A percentile compares a stretch with the other conserved stretches of the same genome.
These are phyloP conservation scores for Hansenula sp. DNA, from an alignment of 1,139 yeast species.

Conservation along the genomic window DNA sequence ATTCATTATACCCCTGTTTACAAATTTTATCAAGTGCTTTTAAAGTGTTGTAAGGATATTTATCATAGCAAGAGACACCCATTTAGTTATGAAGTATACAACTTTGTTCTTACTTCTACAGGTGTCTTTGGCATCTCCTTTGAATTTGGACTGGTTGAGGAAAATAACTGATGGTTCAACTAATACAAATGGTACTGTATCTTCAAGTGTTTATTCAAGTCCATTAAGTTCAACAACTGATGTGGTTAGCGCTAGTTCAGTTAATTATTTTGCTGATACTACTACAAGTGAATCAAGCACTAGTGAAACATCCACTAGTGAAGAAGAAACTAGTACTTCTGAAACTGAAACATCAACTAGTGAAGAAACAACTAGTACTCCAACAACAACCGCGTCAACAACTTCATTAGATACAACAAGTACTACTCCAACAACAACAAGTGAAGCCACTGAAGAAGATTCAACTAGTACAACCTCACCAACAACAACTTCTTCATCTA, in stretches of 20 bases:
- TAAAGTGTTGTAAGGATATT: no score
- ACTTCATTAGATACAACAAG: neutral
- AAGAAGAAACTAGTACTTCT: slow-evolving; percentile 1
- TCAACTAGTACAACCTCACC: slow-evolving; percentile 1
- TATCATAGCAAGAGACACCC: no score
- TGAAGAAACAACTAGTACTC: neutral
- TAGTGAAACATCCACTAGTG: neutral
- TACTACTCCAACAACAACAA: neutral
- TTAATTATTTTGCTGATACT: neutral
- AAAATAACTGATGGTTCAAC: neutral
- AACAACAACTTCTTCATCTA: neutral
- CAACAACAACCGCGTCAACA: neutral
- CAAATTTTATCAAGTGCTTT: neutral
- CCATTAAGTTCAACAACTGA: neutral
- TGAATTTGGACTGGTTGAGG: slow-evolving; percentile 9
- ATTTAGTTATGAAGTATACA: slow-evolving; percentile 13
- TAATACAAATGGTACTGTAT: neutral
- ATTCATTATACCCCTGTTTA: no score
- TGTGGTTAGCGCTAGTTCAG: neutral
- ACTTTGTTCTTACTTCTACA: slow-evolving; percentile 14
- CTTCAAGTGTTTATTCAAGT: neutral
- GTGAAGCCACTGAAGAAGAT: neutral
- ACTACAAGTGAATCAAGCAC: neutral
- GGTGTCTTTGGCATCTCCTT: slow-evolving; percentile 14
- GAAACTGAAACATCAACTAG: neutral